Conservation (phyloP, 345 rosid genomes). For the Dipteronia sinensis region DNA sequence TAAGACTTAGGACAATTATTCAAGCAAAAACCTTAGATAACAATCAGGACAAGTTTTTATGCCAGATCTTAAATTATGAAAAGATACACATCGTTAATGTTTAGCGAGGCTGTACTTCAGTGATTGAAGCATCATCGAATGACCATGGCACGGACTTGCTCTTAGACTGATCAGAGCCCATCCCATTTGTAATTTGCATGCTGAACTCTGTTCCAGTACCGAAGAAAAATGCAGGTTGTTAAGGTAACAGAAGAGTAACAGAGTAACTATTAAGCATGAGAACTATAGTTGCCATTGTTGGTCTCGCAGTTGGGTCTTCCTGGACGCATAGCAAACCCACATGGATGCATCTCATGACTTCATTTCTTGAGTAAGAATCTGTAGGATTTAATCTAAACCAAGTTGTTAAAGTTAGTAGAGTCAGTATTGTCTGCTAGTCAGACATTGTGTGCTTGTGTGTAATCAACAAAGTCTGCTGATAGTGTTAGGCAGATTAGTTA, state of each 20-base stretch:
- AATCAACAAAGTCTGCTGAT: no score
- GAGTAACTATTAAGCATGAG: constrained; percentile 35
- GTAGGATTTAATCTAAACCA: no score
- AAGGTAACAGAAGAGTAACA: constrained; percentile 22
- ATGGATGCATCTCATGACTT: constrained; percentile 35
- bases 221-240: constrained; percentile 24
- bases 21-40: no score
- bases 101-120: constrained; percentile 44
- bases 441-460: no score
- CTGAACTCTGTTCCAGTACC: not conserved
- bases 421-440: no score
- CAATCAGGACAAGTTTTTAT: not conserved
- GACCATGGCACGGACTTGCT: no score
- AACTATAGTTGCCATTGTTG: constrained; percentile 36
- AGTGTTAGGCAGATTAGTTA: no score
- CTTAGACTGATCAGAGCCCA: no score
- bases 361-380: constrained; percentile 22
- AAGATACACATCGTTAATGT: not conserved
- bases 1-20: no score
- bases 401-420: no score
- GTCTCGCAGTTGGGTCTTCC: constrained; percentile 35
- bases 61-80: not conserved
- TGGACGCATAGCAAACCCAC: constrained; percentile 43
- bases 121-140: constrained; percentile 13
- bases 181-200: not conserved